phyloP scores from a whole-genome alignment of 345 rosid species.

The Orychophragmus violaceus region DNA sequence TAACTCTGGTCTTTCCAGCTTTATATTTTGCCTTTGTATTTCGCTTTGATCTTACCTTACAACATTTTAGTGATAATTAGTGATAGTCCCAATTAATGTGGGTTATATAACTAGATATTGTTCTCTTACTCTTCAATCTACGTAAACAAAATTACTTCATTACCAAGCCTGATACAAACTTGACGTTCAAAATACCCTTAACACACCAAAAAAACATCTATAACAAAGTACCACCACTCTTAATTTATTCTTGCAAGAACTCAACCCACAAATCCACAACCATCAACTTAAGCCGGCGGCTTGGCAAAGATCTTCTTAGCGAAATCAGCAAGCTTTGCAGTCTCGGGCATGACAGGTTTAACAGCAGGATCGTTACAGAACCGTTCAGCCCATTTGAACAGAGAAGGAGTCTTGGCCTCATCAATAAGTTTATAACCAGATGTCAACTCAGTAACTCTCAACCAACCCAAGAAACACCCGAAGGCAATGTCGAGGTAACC shows the following conservation, averaged over 20 bases:
- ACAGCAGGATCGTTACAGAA: conserved; percentile 59
- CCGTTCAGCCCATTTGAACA: conserved; percentile 51
- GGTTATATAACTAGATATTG: neutral
- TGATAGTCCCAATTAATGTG: no score
- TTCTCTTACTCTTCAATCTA: neutral
- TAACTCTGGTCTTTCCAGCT: no score
- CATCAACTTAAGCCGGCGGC: neutral
- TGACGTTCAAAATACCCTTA: neutral
- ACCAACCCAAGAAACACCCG: conserved; percentile 62
- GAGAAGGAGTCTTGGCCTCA: conserved; percentile 44
- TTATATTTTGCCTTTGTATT: no score
- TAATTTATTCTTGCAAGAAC: conserved; percentile 10
- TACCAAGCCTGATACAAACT: neutral
- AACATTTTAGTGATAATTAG: no score
- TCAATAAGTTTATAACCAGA: conserved; percentile 35
- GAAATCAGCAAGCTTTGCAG: conserved; percentile 60
- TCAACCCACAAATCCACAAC: neutral
- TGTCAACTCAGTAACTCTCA: conserved; percentile 40
- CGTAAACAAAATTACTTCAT: neutral
- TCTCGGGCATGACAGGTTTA: conserved; percentile 61
- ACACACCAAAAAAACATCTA: neutral
- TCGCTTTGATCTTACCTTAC: no score
- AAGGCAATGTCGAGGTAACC: conserved; percentile 68
- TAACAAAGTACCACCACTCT: neutral
- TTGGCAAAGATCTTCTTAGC: conserved; percentile 37